phyloP scores from a whole-genome alignment of 2,329 filamentous ascomycete species.

The Aspergillus neoniger region DNA sequence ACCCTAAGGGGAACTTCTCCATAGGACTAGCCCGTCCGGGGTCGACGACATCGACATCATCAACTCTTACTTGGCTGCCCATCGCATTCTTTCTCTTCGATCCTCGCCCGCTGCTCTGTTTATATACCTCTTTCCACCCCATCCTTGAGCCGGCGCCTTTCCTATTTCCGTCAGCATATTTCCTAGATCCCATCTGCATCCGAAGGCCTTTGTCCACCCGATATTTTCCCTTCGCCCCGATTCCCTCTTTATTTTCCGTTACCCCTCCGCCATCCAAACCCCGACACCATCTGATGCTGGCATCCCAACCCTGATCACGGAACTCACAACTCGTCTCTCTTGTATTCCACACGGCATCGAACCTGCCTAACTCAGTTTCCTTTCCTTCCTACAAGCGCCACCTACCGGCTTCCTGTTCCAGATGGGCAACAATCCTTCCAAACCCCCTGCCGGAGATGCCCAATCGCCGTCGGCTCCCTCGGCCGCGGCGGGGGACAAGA shows the following conservation, averaged over 20 bases:
- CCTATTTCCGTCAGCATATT: too few relatives aligned
- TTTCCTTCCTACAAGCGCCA: conserved; percentile 9
- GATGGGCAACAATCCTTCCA: conserved; percentile 54
- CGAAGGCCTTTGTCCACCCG: not conserved
- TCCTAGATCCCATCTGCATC: not conserved
- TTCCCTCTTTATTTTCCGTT: conserved; percentile 3
- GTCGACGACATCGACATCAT: conserved; percentile 24
- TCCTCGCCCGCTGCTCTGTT: conserved; percentile 5
- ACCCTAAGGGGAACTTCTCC: conserved; percentile 21
- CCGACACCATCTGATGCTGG: conserved; percentile 27
- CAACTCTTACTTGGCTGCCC: conserved; percentile 8
- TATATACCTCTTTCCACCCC: not conserved
- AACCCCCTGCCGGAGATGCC: conserved; percentile 39
- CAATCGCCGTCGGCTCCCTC: conserved; percentile 30
- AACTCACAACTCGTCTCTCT: conserved; percentile 7
- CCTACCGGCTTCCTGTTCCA: conserved; percentile 25
- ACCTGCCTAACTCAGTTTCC: conserved; percentile 9
- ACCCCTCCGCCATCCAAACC: conserved; percentile 18
- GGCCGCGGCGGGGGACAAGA: conserved; percentile 37
- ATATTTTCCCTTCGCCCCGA: not conserved
- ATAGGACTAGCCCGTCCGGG: conserved; percentile 8
- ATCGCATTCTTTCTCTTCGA: not conserved
- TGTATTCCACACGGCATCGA: conserved; percentile 8
- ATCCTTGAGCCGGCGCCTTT: not conserved
- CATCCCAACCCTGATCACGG: conserved; percentile 16